phyloP scores from a whole-genome alignment of 805 yeast species.

The Starmerella stigmatis region DNA sequence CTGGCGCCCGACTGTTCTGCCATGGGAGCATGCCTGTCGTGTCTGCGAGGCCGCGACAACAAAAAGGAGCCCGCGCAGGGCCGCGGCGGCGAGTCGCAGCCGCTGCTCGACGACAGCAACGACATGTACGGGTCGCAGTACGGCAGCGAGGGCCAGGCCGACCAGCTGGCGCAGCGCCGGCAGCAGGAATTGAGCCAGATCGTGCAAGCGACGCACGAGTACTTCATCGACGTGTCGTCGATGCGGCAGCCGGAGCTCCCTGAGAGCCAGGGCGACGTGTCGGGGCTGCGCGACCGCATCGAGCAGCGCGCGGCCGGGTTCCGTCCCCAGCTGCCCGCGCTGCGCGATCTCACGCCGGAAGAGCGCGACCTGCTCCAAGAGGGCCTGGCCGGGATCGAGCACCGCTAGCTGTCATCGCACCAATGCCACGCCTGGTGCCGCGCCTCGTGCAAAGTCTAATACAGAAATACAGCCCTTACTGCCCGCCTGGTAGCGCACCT shows the following conservation, averaged over 20 bases:
- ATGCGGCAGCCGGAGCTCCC: conserved; percentile 12
- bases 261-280: conserved; percentile 9
- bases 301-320: background rate
- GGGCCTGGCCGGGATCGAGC: background rate
- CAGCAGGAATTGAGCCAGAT: conserved; percentile 20
- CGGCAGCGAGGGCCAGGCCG: conserved; percentile 11
- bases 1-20: too few species aligned
- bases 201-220: conserved; percentile 21
- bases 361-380: conserved; percentile 1
- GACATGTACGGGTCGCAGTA: background rate
- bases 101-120: conserved; percentile 11
- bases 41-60: conserved; percentile 16
- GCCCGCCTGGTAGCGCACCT: too few species aligned
- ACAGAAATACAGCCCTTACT: too few species aligned
- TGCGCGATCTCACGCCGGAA: background rate
- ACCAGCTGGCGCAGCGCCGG: conserved; percentile 13
- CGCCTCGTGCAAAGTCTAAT: too few species aligned
- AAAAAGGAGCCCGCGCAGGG: background rate
- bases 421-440: too few species aligned
- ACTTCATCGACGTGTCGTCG: conserved; percentile 20
- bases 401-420: too few species aligned
- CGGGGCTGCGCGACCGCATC: conserved; percentile 7
- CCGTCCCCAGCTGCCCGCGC: conserved; percentile 5
- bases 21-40: conserved; percentile 23
- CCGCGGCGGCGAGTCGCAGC: conserved; percentile 11